Conservation (phyloP, 805 yeast species). For the Yarrowia divulgata region DNA sequence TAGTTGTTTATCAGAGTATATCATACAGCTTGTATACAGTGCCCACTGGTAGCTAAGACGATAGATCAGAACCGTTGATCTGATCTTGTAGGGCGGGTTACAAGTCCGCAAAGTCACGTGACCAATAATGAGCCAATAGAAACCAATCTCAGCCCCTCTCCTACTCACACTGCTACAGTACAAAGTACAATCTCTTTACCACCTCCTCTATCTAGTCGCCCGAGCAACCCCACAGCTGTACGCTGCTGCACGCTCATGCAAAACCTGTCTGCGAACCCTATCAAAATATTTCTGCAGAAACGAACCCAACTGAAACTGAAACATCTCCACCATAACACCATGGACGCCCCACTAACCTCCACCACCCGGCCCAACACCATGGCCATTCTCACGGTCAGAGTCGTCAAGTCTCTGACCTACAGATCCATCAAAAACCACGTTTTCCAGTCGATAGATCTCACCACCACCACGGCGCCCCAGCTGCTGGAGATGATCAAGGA, state of each 20-base stretch:
- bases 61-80: too few relatives aligned
- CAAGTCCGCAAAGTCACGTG: too few relatives aligned
- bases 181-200: too few relatives aligned
- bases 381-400: slow-evolving; percentile 79
- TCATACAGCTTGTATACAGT: slow-evolving; percentile 10
- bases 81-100: too few relatives aligned
- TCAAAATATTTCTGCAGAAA: slow-evolving; percentile 31
- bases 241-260: slow-evolving; percentile 5
- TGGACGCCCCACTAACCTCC: slow-evolving; percentile 38
- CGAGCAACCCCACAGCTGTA: slow-evolving; percentile 25
- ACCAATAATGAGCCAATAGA: not conserved
- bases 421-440: slow-evolving; percentile 46
- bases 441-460: slow-evolving; percentile 73
- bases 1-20: slow-evolving; percentile 1
- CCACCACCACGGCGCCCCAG: slow-evolving; percentile 68
- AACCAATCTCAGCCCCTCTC: too few relatives aligned
- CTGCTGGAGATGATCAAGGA: slow-evolving; percentile 61
- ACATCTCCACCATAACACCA: not conserved
- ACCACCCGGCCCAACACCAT: slow-evolving; percentile 29
- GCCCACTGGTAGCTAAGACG: not conserved
- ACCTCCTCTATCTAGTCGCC: too few relatives aligned
- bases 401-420: slow-evolving; percentile 84
- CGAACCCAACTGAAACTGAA: not conserved
- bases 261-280: not conserved
- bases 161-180: too few relatives aligned